Evolutionary conservation across 2,329 filamentous ascomycete genomes (phyloP), one percentile per base, ranked within the genome.

Genomic region (Cladosporium sp.): DNA sequence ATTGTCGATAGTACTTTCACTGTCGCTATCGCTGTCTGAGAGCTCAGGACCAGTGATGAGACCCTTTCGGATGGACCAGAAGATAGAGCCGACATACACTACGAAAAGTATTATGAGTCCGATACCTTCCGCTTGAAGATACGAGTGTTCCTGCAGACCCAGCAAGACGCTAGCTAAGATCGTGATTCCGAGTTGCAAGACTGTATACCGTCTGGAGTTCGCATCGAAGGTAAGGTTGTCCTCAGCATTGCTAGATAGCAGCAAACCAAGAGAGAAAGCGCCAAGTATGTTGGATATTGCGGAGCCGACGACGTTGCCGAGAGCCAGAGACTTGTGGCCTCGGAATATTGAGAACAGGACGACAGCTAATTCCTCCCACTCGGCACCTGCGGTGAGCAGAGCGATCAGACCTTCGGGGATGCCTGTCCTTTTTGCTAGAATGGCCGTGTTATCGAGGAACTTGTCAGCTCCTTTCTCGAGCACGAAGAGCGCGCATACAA

Each of bases 291-390:
- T 83, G 50, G 80, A 82, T 45, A 83, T 79, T 35, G 74, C 71
- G 17, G 78, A 80, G n/a, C 80, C 80, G 59, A 82, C 65, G 49
- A 83, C 73, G 59, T 83, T 83, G n/a, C 80, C 80, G 0, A 82
- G 63, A 9, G 80, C 80, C 7, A 83, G 69, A 1, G 79, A 75
- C 0, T 74, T 71, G 22, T 75, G 78, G 25, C 73, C 68, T 53
- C 77, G 78, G 2, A 74, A 69, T 32, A 82, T 70, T 8, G 78
- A 75, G 19, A 77, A 75, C 10, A 80, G 61, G 2, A 83, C 75
- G 0, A 83, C 78, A 1, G 73, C 75, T 32, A 81, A 74, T 74
- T 83, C 80, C 74, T 83, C 81, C 74, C 77, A 83, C 70, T 83
- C 80, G 40, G 75, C 79, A 17, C 80, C 80, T 12, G 77, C 79